Evolutionary conservation across 345 rosid species (phyloP).

Genomic region (Pseudoturritis turrita): DNA sequence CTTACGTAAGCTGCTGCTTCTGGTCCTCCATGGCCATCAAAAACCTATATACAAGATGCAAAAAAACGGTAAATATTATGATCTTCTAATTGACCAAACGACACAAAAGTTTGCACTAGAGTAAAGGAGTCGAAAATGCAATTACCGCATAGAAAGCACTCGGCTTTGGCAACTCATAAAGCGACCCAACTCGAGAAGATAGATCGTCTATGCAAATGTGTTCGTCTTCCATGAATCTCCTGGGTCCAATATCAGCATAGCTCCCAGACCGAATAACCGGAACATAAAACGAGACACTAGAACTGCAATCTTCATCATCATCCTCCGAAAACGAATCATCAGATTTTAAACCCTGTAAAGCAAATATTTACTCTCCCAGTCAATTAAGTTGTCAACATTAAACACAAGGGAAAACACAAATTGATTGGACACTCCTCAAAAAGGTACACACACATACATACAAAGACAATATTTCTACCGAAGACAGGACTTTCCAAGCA

Average conservation of each 20-base stretch:
- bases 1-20: conserved; percentile 81
- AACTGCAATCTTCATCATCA: conserved; percentile 4
- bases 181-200: conserved; percentile 51
- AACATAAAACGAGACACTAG: conserved; percentile 17
- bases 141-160: conserved; percentile 77
- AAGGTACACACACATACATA: background rate
- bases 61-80: background rate
- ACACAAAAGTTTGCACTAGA: background rate
- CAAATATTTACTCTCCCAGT: background rate
- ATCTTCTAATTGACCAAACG: background rate
- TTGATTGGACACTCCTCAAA: background rate
- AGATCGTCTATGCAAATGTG: conserved; percentile 77
- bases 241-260: conserved; percentile 57
- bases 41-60: conserved; percentile 28
- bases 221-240: conserved; percentile 81
- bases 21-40: conserved; percentile 95
- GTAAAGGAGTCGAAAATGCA: background rate
- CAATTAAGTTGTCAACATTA: background rate
- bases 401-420: background rate
- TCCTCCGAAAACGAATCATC: background rate
- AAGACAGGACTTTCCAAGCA: background rate
- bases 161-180: conserved; percentile 45
- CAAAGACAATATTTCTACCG: background rate
- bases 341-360: conserved; percentile 9
- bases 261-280: conserved; percentile 85